Evolutionary conservation across 345 rosid genomes (phyloP), one percentile per base, ranked within the genome.

Genomic region (Angophora floribunda): DNA sequence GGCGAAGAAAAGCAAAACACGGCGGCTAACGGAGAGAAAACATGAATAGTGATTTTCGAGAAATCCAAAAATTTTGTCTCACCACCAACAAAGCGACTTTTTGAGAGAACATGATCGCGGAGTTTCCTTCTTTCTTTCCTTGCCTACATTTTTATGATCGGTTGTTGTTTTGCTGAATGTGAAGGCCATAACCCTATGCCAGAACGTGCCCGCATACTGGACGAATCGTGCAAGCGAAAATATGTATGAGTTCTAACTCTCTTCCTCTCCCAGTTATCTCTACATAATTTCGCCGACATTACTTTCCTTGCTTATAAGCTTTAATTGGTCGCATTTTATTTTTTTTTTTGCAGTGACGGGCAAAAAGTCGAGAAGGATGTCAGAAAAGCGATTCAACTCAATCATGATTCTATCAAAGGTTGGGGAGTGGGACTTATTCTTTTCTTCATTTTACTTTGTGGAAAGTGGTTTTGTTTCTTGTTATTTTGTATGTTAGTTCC

Each of bases 151-250:
- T 47, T 82, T 24, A 7, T 6, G 13, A 52, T 51, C 61, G 61
- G 36, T 52, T n/a, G 17, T 22, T 80, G 86, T 84, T 88, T 19
- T n/a, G 45, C 53, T 24, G 57, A 36, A 44, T 82, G 75, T 65
- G 85, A 52, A 96, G 99, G 99, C 98, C 85, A 96, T 97, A 52
- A 90, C 98, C 1, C 88, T 97, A 63, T 95, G 97, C 92, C 99
- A 99, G 78, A 92, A 93, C 70, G 96, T 96, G 87, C 93, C 99
- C 59, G 90, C 95, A 13, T 97, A 96, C 90, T 96, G 95, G 97
- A 96, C 99, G 3, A 97, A 97, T 90, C 98, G 99, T 59, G 99
- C 88, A 95, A 89, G 90, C 95, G 98, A 91, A 96, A 96, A 99
- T 96, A 93, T 93, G 97, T 89, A 89, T 41, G 87, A 85, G 44